phyloP scores from a whole-genome alignment of 352 stramenopile species.

The Phytophthora lateralis region DNA sequence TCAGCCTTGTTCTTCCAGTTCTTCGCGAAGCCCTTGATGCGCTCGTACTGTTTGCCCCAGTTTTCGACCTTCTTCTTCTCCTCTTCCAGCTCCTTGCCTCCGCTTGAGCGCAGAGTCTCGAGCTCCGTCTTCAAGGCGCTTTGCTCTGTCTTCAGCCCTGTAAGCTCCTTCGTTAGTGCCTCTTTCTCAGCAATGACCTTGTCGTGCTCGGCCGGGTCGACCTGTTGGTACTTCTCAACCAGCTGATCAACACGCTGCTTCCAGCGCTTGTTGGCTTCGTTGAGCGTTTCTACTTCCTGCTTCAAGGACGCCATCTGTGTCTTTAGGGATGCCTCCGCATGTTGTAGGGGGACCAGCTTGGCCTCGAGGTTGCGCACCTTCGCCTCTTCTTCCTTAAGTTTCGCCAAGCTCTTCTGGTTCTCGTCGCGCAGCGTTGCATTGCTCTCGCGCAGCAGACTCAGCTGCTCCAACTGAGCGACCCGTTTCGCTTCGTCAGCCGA shows the following conservation, averaged over 20 bases:
- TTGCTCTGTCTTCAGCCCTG: slow-evolving; percentile 49
- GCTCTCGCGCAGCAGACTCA: slow-evolving; percentile 79
- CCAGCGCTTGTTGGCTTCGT: slow-evolving; percentile 74
- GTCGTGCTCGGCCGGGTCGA: slow-evolving; percentile 76
- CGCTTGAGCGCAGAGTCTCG: slow-evolving; percentile 48
- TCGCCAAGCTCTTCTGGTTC: slow-evolving; percentile 59
- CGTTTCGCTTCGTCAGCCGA: slow-evolving; percentile 51
- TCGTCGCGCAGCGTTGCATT: slow-evolving; percentile 82
- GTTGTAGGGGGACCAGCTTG: slow-evolving; percentile 59
- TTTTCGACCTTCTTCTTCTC: slow-evolving; percentile 75
- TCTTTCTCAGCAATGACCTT: slow-evolving; percentile 70
- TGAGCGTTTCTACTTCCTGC: slow-evolving; percentile 63
- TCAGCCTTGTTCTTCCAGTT: slow-evolving; percentile 85
- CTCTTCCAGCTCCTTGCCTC: slow-evolving; percentile 59
- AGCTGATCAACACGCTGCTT: slow-evolving; percentile 83
- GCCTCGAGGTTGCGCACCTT: slow-evolving; percentile 53
- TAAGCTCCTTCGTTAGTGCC: slow-evolving; percentile 51
- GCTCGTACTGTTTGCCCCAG: slow-evolving; percentile 76
- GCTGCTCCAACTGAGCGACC: slow-evolving; percentile 67
- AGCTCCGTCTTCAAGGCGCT: slow-evolving; percentile 49
- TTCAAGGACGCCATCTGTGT: slow-evolving; percentile 61
- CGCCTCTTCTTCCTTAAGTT: slow-evolving; percentile 57
- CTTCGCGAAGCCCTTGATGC: slow-evolving; percentile 84
- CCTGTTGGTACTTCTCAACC: slow-evolving; percentile 85
- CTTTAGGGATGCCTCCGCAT: slow-evolving; percentile 48